Evolutionary conservation across 2,329 filamentous ascomycete genomes (phyloP).

Genomic region (Verticillium isaacii): DNA sequence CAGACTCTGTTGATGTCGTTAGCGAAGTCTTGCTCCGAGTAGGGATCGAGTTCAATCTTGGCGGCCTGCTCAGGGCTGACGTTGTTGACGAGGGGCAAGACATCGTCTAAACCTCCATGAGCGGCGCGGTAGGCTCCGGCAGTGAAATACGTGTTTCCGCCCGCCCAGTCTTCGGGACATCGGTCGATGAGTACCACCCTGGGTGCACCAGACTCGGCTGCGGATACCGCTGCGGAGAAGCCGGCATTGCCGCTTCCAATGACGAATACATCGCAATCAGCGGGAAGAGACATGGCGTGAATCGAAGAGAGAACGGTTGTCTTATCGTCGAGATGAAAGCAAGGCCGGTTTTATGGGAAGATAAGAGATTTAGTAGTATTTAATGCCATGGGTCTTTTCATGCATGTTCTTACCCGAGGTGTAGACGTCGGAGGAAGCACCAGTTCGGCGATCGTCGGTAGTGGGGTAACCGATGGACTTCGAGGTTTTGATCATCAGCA

Average conservation of each 20-base stretch:
- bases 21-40: slow-evolving; percentile 48
- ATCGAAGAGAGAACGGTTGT: neutral
- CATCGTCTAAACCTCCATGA: slow-evolving; percentile 48
- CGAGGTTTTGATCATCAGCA: too few relatives aligned
- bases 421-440: too few relatives aligned
- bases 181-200: slow-evolving; percentile 55
- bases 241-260: slow-evolving; percentile 62
- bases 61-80: slow-evolving; percentile 37
- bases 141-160: slow-evolving; percentile 62
- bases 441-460: too few relatives aligned
- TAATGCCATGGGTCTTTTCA: too few relatives aligned
- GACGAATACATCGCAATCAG: slow-evolving; percentile 41
- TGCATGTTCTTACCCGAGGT: too few relatives aligned
- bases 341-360: too few relatives aligned
- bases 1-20: slow-evolving; percentile 54
- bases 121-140: slow-evolving; percentile 58
- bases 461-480: too few relatives aligned
- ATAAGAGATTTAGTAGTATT: too few relatives aligned
- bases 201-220: slow-evolving; percentile 38
- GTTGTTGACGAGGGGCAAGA: slow-evolving; percentile 60
- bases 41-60: slow-evolving; percentile 54
- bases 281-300: neutral
- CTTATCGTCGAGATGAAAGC: too few relatives aligned
- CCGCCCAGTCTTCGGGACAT: slow-evolving; percentile 52
- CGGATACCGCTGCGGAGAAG: slow-evolving; percentile 54